Conservation (phyloP, 129 eudicot genomes). For the Tanacetum coccineum region DNA sequence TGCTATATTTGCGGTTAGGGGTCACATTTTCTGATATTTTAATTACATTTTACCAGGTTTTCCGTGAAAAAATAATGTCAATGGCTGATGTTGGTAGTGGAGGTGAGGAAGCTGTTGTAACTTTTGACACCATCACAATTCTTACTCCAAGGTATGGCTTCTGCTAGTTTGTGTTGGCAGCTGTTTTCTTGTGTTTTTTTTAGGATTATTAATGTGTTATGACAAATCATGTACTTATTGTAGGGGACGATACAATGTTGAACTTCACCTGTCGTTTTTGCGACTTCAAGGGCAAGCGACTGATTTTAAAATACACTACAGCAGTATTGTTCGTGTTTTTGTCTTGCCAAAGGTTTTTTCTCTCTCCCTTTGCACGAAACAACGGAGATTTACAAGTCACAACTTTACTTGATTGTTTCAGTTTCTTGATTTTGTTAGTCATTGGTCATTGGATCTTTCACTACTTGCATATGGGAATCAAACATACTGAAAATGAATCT, state of each 20-base stretch:
- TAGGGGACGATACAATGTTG: constrained; percentile 91
- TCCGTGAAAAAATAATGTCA: constrained; percentile 68
- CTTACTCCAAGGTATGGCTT: constrained; percentile 83
- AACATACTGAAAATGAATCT: no score
- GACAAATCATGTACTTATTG: constrained; percentile 3
- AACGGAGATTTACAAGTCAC: no score
- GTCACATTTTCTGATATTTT: background rate
- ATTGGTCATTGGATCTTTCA: background rate
- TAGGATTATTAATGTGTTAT: background rate
- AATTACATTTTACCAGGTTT: constrained; percentile 45
- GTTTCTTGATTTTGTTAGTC: no score
- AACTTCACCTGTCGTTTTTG: constrained; percentile 85
- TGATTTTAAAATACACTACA: constrained; percentile 95
- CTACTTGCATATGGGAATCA: background rate
- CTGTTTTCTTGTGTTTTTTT: background rate
- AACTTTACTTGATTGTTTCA: no score
- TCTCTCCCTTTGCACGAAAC: background rate
- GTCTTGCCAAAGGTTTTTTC: constrained; percentile 75
- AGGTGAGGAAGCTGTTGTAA: constrained; percentile 92
- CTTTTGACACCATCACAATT: constrained; percentile 85
- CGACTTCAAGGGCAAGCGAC: constrained; percentile 97
- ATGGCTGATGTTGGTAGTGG: constrained; percentile 93
- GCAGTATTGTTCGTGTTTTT: constrained; percentile 92
- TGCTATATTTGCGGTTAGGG: constrained; percentile 8
- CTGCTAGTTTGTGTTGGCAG: constrained; percentile 2